A percentile compares a stretch with the other conserved stretches of the same genome.
Evolutionary conservation across 306 rosid species (phyloP).

Genomic region (Dryas octopetala): DNA sequence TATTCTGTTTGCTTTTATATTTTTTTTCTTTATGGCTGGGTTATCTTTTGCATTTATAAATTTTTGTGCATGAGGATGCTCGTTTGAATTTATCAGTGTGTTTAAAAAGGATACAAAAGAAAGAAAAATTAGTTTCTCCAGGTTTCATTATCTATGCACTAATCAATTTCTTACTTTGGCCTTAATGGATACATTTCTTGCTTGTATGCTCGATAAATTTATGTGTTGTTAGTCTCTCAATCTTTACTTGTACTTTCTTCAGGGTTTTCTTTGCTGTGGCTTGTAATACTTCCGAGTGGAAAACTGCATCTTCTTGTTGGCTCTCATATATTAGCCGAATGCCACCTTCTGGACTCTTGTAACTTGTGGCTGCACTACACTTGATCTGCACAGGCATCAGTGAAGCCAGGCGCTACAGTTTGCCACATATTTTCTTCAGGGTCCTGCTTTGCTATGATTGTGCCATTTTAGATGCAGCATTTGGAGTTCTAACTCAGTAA

Average conservation of each 20-base stretch:
- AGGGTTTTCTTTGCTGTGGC: constrained; percentile 18
- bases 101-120: neutral
- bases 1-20: neutral
- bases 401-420: neutral
- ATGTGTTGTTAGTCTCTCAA: neutral
- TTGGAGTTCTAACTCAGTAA: neutral
- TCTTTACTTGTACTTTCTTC: neutral
- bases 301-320: neutral
- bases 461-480: neutral
- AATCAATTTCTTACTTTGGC: neutral
- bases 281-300: neutral
- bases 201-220: neutral
- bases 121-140: neutral
- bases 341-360: neutral
- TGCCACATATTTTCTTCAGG: neutral
- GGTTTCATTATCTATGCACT: neutral
- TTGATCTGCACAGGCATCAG: neutral
- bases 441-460: neutral
- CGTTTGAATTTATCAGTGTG: neutral
- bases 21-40: neutral
- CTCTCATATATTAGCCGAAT: neutral
- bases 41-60: neutral
- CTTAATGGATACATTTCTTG: neutral
- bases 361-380: neutral
- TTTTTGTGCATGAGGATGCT: neutral